A percentile compares a stretch with the other conserved stretches of the same genome.
Evolutionary conservation across 2,329 filamentous ascomycete genomes (phyloP).

Genomic region (Fusarium sp.): DNA sequence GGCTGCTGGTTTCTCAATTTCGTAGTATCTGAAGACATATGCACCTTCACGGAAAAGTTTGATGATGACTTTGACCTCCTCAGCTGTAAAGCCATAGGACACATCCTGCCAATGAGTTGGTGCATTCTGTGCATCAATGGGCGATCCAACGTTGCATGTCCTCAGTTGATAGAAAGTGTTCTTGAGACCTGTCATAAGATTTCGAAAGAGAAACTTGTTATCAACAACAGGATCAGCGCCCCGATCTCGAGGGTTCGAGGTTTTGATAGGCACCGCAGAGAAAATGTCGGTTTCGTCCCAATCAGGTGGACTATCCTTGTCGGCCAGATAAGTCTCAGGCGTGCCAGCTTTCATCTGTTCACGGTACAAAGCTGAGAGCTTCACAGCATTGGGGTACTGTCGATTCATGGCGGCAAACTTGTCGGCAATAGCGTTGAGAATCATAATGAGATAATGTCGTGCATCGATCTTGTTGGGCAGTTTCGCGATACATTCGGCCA

Average conservation of each 20-base stretch:
- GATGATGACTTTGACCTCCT: conserved; percentile 96
- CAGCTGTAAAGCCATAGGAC: conserved; percentile 95
- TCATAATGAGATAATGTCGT: conserved; percentile 95
- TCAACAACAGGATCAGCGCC: conserved; percentile 92
- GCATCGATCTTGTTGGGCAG: conserved; percentile 94
- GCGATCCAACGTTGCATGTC: conserved; percentile 83
- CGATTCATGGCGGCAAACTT: conserved; percentile 99
- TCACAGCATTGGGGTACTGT: conserved; percentile 94
- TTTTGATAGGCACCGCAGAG: conserved; percentile 95
- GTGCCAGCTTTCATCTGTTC: conserved; percentile 75
- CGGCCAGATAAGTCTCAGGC: conserved; percentile 86
- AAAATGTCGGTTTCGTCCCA: conserved; percentile 99
- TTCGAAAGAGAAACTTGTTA: conserved; percentile 98
- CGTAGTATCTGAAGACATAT: conserved; percentile 97
- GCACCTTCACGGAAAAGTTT: conserved; percentile 98
- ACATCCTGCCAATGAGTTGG: conserved; percentile 96
- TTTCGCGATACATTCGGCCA: conserved; percentile 98
- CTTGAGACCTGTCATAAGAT: conserved; percentile 94
- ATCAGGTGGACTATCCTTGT: conserved; percentile 84
- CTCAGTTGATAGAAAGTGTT: conserved; percentile 97
- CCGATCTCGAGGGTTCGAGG: conserved; percentile 89
- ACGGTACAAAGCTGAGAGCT: conserved; percentile 84
- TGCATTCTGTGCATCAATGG: conserved; percentile 82
- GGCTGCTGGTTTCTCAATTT: conserved; percentile 82
- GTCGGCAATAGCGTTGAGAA: conserved; percentile 96